These are phyloP conservation scores for Saxophila tyrrhenica DNA, from an alignment of 495 filamentous ascomycete species.

Conservation along the genomic window DNA sequence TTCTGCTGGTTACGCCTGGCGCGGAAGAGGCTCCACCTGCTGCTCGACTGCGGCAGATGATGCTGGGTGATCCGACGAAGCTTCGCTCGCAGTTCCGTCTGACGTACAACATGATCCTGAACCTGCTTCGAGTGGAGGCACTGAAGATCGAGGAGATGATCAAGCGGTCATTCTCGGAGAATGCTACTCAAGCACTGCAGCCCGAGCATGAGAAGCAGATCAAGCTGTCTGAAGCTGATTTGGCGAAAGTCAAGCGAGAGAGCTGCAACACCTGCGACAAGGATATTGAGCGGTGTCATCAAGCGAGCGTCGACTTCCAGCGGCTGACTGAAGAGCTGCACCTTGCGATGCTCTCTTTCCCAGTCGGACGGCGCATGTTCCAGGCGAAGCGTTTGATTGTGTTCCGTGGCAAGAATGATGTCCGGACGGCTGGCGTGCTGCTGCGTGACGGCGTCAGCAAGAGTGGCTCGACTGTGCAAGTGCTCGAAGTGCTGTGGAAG, in stretches of 20 bases:
- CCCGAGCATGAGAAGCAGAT: slow-evolving; percentile 92
- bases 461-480: slow-evolving; percentile 55
- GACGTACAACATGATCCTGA: slow-evolving; percentile 99
- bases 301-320: slow-evolving; percentile 66
- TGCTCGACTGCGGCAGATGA: slow-evolving; percentile 75
- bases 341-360: slow-evolving; percentile 54
- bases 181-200: slow-evolving; percentile 90
- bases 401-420: slow-evolving; percentile 57
- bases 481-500: slow-evolving; percentile 57
- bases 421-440: slow-evolving; percentile 69
- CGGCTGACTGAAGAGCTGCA: slow-evolving; percentile 64
- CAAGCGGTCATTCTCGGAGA: slow-evolving; percentile 96
- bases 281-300: slow-evolving; percentile 66
- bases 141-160: slow-evolving; percentile 99
- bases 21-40: slow-evolving; percentile 82
- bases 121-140: slow-evolving; percentile 87
- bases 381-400: slow-evolving; percentile 61
- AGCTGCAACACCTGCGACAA: slow-evolving; percentile 70
- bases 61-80: slow-evolving; percentile 89
- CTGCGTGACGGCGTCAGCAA: slow-evolving; percentile 59
- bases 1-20: slow-evolving; percentile 79
- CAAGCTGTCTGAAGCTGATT: slow-evolving; percentile 80
- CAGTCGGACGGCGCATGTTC: slow-evolving; percentile 72
- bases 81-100: slow-evolving; percentile 90
- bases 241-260: slow-evolving; percentile 80